Evolutionary conservation across 176 grass and related monocot species (phyloP), one percentile per base, ranked within the genome.

Genomic region (Lolium perenne): DNA sequence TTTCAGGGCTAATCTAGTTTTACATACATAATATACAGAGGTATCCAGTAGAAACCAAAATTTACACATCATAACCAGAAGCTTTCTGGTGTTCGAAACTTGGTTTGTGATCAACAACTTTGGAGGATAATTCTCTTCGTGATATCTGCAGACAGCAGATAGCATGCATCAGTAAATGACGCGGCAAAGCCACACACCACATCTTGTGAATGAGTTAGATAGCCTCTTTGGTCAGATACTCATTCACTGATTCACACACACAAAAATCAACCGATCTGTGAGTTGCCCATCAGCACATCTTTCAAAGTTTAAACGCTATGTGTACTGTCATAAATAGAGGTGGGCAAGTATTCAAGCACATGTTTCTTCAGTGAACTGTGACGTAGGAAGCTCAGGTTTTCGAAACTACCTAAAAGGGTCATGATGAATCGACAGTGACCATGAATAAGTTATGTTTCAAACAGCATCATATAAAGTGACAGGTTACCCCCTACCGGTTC

Each of bases 21-120:
- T 67, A 22, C 1, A 46, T 23, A 72, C 10, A 71, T 51, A 89
- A 17, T 90, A 12, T 79, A 73, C 79, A 71, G 16, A 22, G 20
- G 18, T 50, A 38, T 78, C 78, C 62, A 71, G 8, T 58, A 41
- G 43, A 41, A 38, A 67, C 46, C 57, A 59, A 10, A 61, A 76
- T 89, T 66, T 69, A 81, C 70, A 81, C 20, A 8, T 6, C 2
- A 17, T 71, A 46, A 11, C 8, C 29, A 74, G 0, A 10, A 6
- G 47, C 38, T 80, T 26, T 56, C 49, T 74, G 23, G 32, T 57
- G 16, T 66, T 55, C 50, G 12, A 32, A 84, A 55, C 66, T 51
- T 9, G 6, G 10, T 87, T 58, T 78, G 21, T 22, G 20, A 73
- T 71, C n/a, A 21, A 59, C 38, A 17, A 20, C 20, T 23, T 2